phyloP scores from a whole-genome alignment of 805 yeast genomes.

The Starmera quercuum region DNA sequence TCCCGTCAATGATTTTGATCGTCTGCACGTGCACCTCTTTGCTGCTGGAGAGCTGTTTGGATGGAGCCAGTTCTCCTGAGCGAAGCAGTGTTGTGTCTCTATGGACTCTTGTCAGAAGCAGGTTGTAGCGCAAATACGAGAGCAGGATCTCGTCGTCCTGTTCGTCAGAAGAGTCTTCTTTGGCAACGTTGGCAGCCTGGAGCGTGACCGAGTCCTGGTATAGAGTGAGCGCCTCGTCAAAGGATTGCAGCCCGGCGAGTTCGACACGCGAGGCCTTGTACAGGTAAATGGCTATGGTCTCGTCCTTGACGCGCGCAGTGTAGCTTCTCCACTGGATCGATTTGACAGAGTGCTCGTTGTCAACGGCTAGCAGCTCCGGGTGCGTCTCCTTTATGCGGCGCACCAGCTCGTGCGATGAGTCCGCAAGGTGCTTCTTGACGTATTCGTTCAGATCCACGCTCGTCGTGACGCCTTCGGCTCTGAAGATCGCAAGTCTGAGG shows the following conservation, averaged over 20 bases:
- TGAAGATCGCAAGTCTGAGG: conserved; percentile 44
- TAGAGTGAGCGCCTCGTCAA: conserved; percentile 47
- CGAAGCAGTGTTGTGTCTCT: conserved; percentile 56
- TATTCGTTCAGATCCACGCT: conserved; percentile 42
- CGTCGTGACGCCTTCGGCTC: conserved; percentile 25
- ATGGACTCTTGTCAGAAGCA: conserved; percentile 56
- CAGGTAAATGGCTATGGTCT: conserved; percentile 60
- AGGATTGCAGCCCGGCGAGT: conserved; percentile 32
- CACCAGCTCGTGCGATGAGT: conserved; percentile 22
- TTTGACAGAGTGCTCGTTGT: conserved; percentile 25
- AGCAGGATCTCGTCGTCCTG: conserved; percentile 69
- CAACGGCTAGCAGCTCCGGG: conserved; percentile 10
- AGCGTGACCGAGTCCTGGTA: conserved; percentile 67
- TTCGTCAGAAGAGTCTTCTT: conserved; percentile 46
- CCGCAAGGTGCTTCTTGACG: conserved; percentile 35
- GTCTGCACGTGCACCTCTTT: conserved; percentile 20
- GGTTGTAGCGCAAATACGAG: conserved; percentile 68
- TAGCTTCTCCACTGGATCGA: conserved; percentile 52
- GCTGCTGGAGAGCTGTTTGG: conserved; percentile 18
- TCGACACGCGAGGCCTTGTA: conserved; percentile 30
- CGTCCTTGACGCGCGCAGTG: conserved; percentile 57
- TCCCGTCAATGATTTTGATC: conserved; percentile 28
- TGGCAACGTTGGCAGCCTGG: conserved; percentile 49
- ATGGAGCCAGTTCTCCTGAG: conserved; percentile 13
- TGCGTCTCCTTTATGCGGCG: conserved; percentile 30